Base-by-base conservation (phyloP, 129 eudicot genomes). In the Deinandra increscens region DNA sequence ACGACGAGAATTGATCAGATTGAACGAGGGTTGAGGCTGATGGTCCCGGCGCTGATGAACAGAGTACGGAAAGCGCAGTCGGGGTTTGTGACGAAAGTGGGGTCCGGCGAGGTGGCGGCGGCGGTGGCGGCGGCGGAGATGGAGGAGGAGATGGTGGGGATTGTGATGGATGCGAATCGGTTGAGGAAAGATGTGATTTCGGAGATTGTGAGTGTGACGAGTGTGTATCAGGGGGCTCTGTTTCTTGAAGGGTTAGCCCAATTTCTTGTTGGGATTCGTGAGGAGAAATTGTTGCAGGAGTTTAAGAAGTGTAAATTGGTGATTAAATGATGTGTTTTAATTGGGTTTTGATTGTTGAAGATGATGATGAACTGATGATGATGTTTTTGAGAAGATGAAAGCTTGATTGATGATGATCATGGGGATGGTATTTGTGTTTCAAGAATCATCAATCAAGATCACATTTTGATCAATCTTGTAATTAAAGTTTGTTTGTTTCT, bases 111-210 rank as follows among this genome's bases (percentile, higher is more conserved):
- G 78, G 72, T 31, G 68, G 31, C 37, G 20, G 73, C 78, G 70
- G 68, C 45, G 38, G 76, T 11, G 61, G 91, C 89, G 1, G 70
- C 82, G 56, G 84, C 60, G 56, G 95, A 61, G 63, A 81, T 83
- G 76, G 78, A 89, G 86, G 97, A 86, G 72, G 98, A 93, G 78
- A 46, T 93, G 82, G 81, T 76, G 34, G 77, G 85, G 22, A 90
- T 89, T 39, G 85, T 93, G 45, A 65, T 87, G 85, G 98, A 89
- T 73, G 98, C 97, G 3, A 92, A 92, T 74, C 68, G 98, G 79
- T 18, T 89, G 42, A 36, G 98, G 75, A 84, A 80, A 43, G 87
- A 89, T 75, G 95, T 86, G 49, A 83, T 93, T 60, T 75, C 85
- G 0, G 98, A 93, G 68, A 87, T 86, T 49, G 74, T 89, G 75